Evolutionary conservation across 1,139 yeast genomes (phyloP), one percentile per base, ranked within the genome.

Genomic region (Zygotorulaspora mrakii): DNA sequence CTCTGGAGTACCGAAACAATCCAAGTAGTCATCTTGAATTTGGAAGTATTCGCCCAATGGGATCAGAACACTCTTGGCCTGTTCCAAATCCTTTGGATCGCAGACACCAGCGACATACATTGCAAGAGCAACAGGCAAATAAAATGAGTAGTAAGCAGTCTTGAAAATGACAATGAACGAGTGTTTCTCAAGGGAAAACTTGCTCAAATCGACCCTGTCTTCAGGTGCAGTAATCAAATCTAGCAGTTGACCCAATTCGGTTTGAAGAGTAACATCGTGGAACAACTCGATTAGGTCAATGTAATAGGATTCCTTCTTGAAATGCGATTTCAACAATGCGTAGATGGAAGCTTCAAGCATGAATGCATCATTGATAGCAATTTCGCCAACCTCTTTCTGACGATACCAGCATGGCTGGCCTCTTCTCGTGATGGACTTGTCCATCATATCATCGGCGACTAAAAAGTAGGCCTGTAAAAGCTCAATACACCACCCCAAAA

Each of bases 391-490:
- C 32, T 79, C 79, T 47, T 79, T 82, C 39, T 70, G 76, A 59
- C 71, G 81, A 70, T 89, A 94, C 98, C 98, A 94, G 69, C 99
- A 94, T 54, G 96, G 91, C 67, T 91, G 97, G 42, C 96, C 97
- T 64, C 99, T 82, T 73, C 99, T 85, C 33, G 98, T 94, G 66
- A 87, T 84, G 26, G 96, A 86, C 53, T 79, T 79, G 67, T 94
- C 99, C 99, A 94, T 94, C 77, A 94, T 94, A 65, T 94, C 99
- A 65, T 94, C 99, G 25, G 97, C 95, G 39, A 94, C 97, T 55
- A 94, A 74, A 71, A 94, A 94, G 66, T 87, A 91, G 2, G 96
- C 98, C 68, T 94, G 99, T 55, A 91, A 74, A 54, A 91, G 74
- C 68, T 94, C 99, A 55, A 94, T 80, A 53, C 89, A 76, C 98